A percentile compares a stretch with the other conserved stretches of the same genome.
These are phyloP conservation scores for Solanum arcanum DNA, from an alignment of 257 asterid species.

Conservation along the genomic window DNA sequence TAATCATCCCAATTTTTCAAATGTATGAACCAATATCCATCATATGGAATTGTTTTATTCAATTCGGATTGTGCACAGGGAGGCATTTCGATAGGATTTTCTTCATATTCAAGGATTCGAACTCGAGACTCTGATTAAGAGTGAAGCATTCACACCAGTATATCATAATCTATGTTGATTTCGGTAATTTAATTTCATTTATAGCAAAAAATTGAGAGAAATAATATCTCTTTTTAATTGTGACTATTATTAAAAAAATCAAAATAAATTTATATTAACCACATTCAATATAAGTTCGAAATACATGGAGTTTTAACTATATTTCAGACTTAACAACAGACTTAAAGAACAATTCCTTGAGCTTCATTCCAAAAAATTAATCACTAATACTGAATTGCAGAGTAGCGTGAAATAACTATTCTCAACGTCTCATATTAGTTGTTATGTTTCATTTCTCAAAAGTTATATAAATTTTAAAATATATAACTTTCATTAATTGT, in stretches of 20 bases:
- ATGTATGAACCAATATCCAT: background rate
- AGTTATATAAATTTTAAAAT: background rate
- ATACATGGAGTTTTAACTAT: background rate
- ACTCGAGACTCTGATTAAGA: no score
- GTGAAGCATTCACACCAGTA: no score
- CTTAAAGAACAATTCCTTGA: background rate
- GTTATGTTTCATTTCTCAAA: no score
- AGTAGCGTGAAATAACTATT: background rate
- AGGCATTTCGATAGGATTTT: no score
- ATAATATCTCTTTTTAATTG: background rate
- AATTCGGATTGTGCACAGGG: no score
- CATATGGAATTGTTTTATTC: background rate
- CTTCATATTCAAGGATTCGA: no score
- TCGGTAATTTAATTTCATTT: background rate
- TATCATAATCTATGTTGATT: no score
- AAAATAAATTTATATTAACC: background rate
- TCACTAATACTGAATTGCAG: background rate
- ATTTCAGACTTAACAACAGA: background rate
- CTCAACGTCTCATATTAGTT: background rate
- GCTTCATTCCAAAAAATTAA: background rate
- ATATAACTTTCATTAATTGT: background rate
- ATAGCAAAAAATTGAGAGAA: background rate
- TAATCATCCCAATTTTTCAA: background rate
- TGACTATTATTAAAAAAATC: background rate
- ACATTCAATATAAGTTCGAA: background rate